Base-by-base conservation (phyloP, 805 yeast species). In the Yamadazyma insecticola region DNA sequence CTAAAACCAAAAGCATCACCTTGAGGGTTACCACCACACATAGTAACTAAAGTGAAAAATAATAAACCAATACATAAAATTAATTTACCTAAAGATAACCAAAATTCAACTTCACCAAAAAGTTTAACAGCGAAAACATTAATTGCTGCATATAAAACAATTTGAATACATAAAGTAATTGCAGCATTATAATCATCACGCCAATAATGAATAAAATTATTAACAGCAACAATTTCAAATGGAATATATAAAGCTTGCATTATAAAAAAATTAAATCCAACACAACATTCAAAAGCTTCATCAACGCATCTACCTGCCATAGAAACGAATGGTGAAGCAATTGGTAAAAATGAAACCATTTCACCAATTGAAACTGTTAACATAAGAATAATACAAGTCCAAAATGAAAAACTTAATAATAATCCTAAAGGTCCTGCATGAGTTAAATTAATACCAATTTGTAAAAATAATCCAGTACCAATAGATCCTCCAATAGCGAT, bases 181-280 rank as follows among this genome's bases (percentile, higher is more conserved):
- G 69, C 75, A 8, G 74, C 65, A 16, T 68, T 59, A 40, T 66
- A 70, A 39, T 65, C 72, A 34, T 54, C 62, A 39, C 70, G 51
- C 76, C 76, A 70, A 42, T 51, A 70, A 41, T 70, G 77, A 19
- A 76, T 53, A 65, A 75, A 70, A 15, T 76, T 69, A 35, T 75
- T 74, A 31, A 71, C 70, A 43, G 63, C 60, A 13, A 67, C 61
- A 32, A 68, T 55, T 58, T 70, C 51, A 58, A 67, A 67, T 11
- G 75, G 74, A 43, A 68, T 63, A 39, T 64, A 65, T 35, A 65
- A 50, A 27, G 66, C 55, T 40, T 66, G 63, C 66, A 68, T 62
- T 16, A 69, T 40, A 54, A 63, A 61, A 33, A 60, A 61, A 43
- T 61, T 61, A 26, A 55, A 37, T 4, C 55, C 50, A 20, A 53